Percentiles rank a stretch among this genome's conserved stretches.
Evolutionary conservation across 192 early-diverging fungal genomes (phyloP).

Genomic region (Coemansia sp.): DNA sequence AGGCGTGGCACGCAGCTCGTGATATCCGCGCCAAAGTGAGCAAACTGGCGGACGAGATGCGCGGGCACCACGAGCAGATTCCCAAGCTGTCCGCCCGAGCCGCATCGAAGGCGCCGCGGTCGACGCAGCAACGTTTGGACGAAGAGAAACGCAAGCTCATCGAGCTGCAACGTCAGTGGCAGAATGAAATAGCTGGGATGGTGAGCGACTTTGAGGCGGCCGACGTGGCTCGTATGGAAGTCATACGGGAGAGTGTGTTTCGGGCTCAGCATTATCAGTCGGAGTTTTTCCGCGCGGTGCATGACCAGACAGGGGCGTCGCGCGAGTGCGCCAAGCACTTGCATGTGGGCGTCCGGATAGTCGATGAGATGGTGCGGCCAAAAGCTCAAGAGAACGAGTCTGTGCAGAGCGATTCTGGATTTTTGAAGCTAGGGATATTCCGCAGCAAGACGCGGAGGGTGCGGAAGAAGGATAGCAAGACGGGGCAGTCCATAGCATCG

Average conservation of each 20-base stretch:
- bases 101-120: conserved; percentile 29
- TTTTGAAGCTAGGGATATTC: conserved; percentile 37
- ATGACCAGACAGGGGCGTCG: conserved; percentile 4
- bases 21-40: conserved; percentile 18
- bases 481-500: conserved; percentile 14
- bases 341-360: conserved; percentile 12
- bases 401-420: conserved; percentile 17
- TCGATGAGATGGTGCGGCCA: conserved; percentile 14
- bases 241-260: conserved; percentile 35
- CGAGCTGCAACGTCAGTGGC: conserved; percentile 44
- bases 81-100: conserved; percentile 45
- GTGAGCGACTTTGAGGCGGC: conserved; percentile 44
- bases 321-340: conserved; percentile 16
- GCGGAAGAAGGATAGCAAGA: conserved; percentile 22
- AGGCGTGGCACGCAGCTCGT: conserved; percentile 27
- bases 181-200: conserved; percentile 25
- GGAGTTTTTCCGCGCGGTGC: conserved; percentile 35
- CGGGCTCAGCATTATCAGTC: conserved; percentile 45
- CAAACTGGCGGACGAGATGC: conserved; percentile 36
- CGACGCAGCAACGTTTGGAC: conserved; percentile 43
- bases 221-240: conserved; percentile 41
- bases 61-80: conserved; percentile 34
- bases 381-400: conserved; percentile 12
- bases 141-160: conserved; percentile 29
- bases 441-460: conserved; percentile 30